A percentile compares a stretch with the other conserved stretches of the same genome.
These are phyloP conservation scores for Leccinum disarticulatum DNA, from an alignment of 768 basidiomycete species.

Conservation along the genomic window DNA sequence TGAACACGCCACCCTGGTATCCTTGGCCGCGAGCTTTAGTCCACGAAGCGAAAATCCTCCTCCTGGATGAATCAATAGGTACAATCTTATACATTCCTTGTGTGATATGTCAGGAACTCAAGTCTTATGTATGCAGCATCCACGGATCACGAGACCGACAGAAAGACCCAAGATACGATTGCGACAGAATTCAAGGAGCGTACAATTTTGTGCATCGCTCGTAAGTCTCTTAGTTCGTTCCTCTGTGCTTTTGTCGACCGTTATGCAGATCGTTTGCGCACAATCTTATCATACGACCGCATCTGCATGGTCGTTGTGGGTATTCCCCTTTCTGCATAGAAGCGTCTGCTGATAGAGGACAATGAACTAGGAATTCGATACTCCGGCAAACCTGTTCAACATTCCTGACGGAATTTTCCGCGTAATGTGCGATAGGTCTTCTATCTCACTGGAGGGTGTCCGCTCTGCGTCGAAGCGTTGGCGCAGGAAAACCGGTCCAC, in stretches of 20 bases:
- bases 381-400: constrained; percentile 64
- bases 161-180: constrained; percentile 90
- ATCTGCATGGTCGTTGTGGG: constrained; percentile 74
- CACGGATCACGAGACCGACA: constrained; percentile 86
- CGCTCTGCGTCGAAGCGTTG: constrained; percentile 31
- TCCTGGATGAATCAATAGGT: constrained; percentile 90
- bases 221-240: constrained; percentile 40
- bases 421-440: constrained; percentile 88
- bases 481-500: constrained; percentile 25
- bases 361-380: constrained; percentile 68
- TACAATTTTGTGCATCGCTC: constrained; percentile 86
- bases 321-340: constrained; percentile 8
- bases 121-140: constrained; percentile 47
- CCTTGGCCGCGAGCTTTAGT: constrained; percentile 85
- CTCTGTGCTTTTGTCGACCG: constrained; percentile 3
- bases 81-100: constrained; percentile 2
- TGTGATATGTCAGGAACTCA: background rate
- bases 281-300: constrained; percentile 85
- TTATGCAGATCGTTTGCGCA: constrained; percentile 72
- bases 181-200: constrained; percentile 78
- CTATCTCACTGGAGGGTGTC: constrained; percentile 73
- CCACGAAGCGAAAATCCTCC: constrained; percentile 78
- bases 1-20: constrained; percentile 47
- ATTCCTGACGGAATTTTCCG: too few species aligned
- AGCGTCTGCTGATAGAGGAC: background rate